Percentiles rank a stretch among this genome's conserved stretches.
Evolutionary conservation across 2,329 filamentous ascomycete genomes (phyloP).

Genomic region (Coniochaeta sp.): DNA sequence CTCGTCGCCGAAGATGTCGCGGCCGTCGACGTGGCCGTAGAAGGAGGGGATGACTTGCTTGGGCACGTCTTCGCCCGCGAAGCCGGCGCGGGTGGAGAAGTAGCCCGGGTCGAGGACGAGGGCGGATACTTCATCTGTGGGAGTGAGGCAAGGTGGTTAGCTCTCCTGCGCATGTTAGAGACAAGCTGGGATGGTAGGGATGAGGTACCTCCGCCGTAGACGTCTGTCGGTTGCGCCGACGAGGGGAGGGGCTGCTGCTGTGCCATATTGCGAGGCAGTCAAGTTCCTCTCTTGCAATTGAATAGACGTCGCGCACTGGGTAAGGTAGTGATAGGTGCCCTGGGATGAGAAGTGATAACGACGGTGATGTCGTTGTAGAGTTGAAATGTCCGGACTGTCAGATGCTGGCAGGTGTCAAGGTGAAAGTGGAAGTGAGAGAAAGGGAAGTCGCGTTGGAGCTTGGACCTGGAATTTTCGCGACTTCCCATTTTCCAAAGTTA

Average conservation of each 20-base stretch:
- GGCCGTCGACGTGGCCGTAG: conserved; percentile 61
- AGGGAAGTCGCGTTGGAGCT: neutral
- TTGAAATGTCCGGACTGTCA: neutral
- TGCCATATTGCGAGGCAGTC: conserved; percentile 33
- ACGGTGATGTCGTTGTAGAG: neutral
- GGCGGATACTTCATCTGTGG: conserved; percentile 87
- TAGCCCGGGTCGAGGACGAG: conserved; percentile 95
- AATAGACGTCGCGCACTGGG: neutral
- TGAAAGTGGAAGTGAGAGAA: too few species aligned
- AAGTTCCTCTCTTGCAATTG: neutral
- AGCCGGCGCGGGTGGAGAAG: conserved; percentile 84
- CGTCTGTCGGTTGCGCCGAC: conserved; percentile 51
- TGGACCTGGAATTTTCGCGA: neutral
- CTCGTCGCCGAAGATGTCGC: conserved; percentile 81
- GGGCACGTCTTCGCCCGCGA: conserved; percentile 94
- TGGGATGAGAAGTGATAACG: neutral
- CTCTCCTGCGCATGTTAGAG: neutral
- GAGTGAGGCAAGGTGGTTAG: conserved; percentile 8
- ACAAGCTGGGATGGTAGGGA: neutral
- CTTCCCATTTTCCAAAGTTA: neutral
- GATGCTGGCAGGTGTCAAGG: neutral
- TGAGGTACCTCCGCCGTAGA: conserved; percentile 49
- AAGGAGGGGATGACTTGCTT: conserved; percentile 88
- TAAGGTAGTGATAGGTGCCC: neutral
- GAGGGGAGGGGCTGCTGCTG: conserved; percentile 46